A percentile compares a stretch with the other conserved stretches of the same genome.
Conservation (phyloP, 768 basidiomycete species). For the Tylopilus plumbeoviolaceoides region DNA sequence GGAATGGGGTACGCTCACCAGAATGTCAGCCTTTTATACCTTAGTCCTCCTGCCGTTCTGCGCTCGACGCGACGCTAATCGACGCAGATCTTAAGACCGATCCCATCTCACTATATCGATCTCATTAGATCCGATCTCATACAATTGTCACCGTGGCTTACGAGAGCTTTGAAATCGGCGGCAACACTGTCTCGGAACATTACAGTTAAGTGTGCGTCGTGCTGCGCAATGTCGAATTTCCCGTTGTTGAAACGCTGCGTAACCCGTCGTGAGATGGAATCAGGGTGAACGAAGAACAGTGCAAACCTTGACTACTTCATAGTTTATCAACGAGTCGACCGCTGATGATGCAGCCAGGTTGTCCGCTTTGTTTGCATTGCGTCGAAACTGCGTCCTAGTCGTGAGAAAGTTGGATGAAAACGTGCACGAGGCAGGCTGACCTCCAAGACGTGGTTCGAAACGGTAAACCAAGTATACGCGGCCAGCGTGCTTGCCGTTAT, state of each 20-base stretch:
- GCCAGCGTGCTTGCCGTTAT: constrained; percentile 82
- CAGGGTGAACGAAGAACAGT: neutral
- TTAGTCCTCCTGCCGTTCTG: too few species aligned
- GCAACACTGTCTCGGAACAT: too few species aligned
- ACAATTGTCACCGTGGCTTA: too few species aligned
- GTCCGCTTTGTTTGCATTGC: constrained; percentile 93
- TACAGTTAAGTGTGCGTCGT: constrained; percentile 75
- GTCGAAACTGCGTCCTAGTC: constrained; percentile 82
- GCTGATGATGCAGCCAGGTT: constrained; percentile 93
- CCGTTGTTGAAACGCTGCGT: constrained; percentile 96
- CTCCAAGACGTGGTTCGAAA: constrained; percentile 93
- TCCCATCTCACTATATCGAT: too few species aligned
- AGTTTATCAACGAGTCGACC: constrained; percentile 96
- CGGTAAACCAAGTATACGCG: constrained; percentile 95
- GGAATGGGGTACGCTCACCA: too few species aligned
- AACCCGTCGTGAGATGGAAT: neutral
- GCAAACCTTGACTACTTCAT: constrained; percentile 93
- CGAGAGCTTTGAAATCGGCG: too few species aligned
- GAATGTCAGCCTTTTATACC: too few species aligned
- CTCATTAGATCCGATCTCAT: too few species aligned
- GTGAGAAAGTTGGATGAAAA: neutral
- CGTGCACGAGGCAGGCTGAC: constrained; percentile 35
- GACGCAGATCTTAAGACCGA: too few species aligned
- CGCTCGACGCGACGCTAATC: too few species aligned
- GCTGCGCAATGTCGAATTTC: constrained; percentile 82